Evolutionary conservation across 2,329 filamentous ascomycete species (phyloP), one percentile per base, ranked within the genome.

Genomic region (Thielaviopsis ethacetica): DNA sequence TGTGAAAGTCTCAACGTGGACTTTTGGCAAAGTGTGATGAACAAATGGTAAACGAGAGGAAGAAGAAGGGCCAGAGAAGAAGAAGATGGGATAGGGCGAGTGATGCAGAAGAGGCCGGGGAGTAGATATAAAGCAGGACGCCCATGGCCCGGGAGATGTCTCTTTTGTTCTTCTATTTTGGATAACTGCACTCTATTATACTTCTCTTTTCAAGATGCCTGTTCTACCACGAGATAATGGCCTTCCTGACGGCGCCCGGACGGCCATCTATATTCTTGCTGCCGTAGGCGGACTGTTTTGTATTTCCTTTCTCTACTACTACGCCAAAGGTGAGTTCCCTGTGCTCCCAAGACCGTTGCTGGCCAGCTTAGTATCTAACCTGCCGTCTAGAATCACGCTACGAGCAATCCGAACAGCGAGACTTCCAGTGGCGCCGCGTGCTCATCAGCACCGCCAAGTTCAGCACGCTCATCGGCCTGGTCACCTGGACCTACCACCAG

Each of bases 401-500:
- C 49, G 58, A 60, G 26, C 54, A 53, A 34, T 49, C 58, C 19
- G 54, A 53, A 54, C 27, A 57, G n/a, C 54, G 54, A 5, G 13
- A 30, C 10, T 60, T 60, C 22, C 47, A 17, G 13, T 60, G 58
- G 58, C 21, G 24, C 13, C 54, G 58, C 50, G 51, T 60, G 15
- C 22, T 60, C 4, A 6, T 53, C 30, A 53, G 44, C 22, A 49
- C 58, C 1, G 30, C 53, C 2, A 60, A 60, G 50, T 57, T 60
- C 38, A 22, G 47, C 17, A 60, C 58, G n/a, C 24, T 53, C 5
- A 53, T 60, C 21, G 54, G 58, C 9, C 24, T 60, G 27, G 50
- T 60, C 50, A 60, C 58, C 7, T 60, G 58, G 58, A 17, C 54
- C 7, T 60, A 57, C 34, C 58, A 60, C 38, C 58, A 60, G 47